A percentile compares a stretch with the other conserved stretches of the same genome.
phyloP scores from a whole-genome alignment of 2,329 filamentous ascomycete species.

The Penicillium sp. region DNA sequence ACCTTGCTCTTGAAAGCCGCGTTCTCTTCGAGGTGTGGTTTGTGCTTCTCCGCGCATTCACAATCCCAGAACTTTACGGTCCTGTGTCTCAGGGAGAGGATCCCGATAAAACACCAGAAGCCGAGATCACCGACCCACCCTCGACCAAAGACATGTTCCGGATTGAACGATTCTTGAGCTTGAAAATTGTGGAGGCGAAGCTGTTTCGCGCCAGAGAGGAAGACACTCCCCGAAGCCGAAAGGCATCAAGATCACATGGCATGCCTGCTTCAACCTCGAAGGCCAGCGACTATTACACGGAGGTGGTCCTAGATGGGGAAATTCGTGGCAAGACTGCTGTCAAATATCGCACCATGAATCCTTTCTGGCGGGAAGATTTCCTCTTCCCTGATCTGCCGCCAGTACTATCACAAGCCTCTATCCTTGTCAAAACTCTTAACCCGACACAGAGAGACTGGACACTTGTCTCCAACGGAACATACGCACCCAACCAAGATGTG shows the following conservation, averaged over 20 bases:
- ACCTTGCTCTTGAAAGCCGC: conserved; percentile 79
- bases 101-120: conserved; percentile 33
- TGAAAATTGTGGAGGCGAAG: conserved; percentile 63
- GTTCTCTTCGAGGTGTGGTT: conserved; percentile 98
- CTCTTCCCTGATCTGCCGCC: conserved; percentile 48
- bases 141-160: conserved; percentile 61
- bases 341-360: conserved; percentile 44
- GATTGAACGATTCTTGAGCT: conserved; percentile 59
- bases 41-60: conserved; percentile 84
- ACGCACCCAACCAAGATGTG: conserved; percentile 41
- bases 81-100: conserved; percentile 56
- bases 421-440: conserved; percentile 48
- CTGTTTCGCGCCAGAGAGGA: conserved; percentile 42
- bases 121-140: conserved; percentile 27
- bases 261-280: conserved; percentile 26
- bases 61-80: conserved; percentile 85
- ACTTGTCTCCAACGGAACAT: conserved; percentile 45
- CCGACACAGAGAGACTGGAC: conserved; percentile 51
- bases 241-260: conserved; percentile 32
- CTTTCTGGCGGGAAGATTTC: conserved; percentile 52
- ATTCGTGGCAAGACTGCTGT: conserved; percentile 49
- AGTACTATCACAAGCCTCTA: conserved; percentile 46
- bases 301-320: conserved; percentile 49
- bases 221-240: conserved; percentile 32
- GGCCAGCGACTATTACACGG: conserved; percentile 47